A percentile compares a stretch with the other conserved stretches of the same genome.
Conservation (phyloP, 352 stramenopile genomes). For the Pythium dissotocum region DNA sequence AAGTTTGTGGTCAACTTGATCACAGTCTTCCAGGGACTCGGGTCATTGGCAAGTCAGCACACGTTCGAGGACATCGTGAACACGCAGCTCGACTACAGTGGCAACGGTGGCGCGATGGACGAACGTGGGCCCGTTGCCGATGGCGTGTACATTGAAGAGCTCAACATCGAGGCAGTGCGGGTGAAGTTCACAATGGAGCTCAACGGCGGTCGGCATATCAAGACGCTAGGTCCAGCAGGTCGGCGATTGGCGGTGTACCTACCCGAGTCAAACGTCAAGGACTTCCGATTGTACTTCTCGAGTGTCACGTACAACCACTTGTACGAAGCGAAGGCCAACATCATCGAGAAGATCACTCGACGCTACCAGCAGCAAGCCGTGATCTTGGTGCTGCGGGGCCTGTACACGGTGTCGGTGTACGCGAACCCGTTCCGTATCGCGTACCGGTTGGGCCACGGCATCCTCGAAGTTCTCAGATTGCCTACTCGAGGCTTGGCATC, state of each 20-base stretch:
- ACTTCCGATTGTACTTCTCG: constrained; percentile 84
- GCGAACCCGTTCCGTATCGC: constrained; percentile 88
- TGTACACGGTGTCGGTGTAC: constrained; percentile 88
- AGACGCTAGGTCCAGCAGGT: constrained; percentile 76
- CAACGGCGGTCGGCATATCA: constrained; percentile 81
- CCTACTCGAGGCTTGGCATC: constrained; percentile 77
- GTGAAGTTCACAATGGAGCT: constrained; percentile 89
- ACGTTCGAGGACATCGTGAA: constrained; percentile 84
- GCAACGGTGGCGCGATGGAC: constrained; percentile 28
- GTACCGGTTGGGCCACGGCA: constrained; percentile 79
- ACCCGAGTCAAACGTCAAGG: constrained; percentile 89
- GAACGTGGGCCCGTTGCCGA: constrained; percentile 36
- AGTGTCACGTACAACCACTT: constrained; percentile 81
- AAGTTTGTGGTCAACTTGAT: constrained; percentile 91
- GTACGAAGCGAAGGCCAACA: constrained; percentile 75
- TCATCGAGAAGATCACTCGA: constrained; percentile 75
- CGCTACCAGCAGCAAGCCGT: constrained; percentile 87
- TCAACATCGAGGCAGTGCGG: constrained; percentile 82
- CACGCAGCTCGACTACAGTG: constrained; percentile 69
- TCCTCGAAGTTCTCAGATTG: constrained; percentile 80
- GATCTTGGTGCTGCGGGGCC: constrained; percentile 76
- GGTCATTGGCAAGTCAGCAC: constrained; percentile 67
- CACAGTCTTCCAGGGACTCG: constrained; percentile 86
- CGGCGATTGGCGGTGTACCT: constrained; percentile 78
- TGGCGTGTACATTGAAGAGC: constrained; percentile 87